Percentiles rank a stretch among this genome's conserved stretches.
These are phyloP conservation scores for Epichloe aotearoae DNA, from an alignment of 2,329 filamentous ascomycete species.

Conservation along the genomic window DNA sequence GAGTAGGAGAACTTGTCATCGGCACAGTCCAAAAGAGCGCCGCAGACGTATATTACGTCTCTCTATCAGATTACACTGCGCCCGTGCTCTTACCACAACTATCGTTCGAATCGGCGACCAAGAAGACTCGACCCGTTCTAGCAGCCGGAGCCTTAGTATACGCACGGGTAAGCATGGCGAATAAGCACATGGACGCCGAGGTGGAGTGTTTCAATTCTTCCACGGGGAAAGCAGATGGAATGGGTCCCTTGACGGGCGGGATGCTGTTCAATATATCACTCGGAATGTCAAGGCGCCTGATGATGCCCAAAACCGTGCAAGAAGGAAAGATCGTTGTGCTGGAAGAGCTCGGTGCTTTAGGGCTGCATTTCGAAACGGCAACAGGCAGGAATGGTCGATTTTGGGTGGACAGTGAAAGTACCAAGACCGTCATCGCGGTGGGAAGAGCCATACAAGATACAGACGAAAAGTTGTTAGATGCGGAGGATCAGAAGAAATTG, in stretches of 20 bases:
- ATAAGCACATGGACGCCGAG: constrained; percentile 77
- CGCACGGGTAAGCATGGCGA: constrained; percentile 65
- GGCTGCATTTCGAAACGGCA: constrained; percentile 82
- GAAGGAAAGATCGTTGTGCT: constrained; percentile 58
- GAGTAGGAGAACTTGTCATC: constrained; percentile 74
- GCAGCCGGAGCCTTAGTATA: constrained; percentile 69
- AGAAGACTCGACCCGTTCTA: constrained; percentile 79
- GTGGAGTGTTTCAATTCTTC: constrained; percentile 77
- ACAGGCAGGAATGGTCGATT: constrained; percentile 85
- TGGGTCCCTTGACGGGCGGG: constrained; percentile 71
- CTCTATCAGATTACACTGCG: constrained; percentile 51
- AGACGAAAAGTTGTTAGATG: constrained; percentile 52
- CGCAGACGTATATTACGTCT: constrained; percentile 67
- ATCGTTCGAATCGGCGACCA: constrained; percentile 84
- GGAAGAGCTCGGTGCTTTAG: constrained; percentile 63
- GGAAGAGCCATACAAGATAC: constrained; percentile 65
- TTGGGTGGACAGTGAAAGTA: constrained; percentile 73
- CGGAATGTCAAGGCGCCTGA: constrained; percentile 66
- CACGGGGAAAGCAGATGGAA: constrained; percentile 77
- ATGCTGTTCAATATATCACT: constrained; percentile 76
- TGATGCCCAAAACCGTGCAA: constrained; percentile 49
- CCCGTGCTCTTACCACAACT: constrained; percentile 68
- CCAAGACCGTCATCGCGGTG: constrained; percentile 61
- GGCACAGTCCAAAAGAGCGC: constrained; percentile 68
- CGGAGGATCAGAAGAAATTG: constrained; percentile 57